Evolutionary conservation across 106 monocot genomes (phyloP).

Genomic region (Apostasia ramifera): DNA sequence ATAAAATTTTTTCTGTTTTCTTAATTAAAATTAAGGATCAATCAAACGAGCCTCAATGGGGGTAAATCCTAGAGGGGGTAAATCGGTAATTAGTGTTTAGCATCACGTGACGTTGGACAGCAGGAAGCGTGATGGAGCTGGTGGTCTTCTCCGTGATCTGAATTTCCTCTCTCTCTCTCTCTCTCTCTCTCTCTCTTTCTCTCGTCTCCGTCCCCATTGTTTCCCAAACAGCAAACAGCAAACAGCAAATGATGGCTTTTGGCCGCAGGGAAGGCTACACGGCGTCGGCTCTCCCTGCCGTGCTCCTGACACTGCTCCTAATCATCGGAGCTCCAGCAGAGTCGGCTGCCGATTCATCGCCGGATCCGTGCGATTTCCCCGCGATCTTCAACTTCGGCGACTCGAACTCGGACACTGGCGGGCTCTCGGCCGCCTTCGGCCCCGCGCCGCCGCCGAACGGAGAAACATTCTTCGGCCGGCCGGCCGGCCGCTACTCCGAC

Average conservation of each 20-base stretch:
- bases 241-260: background rate
- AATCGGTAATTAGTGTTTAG: too few relatives aligned
- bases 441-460: slow-evolving; percentile 30
- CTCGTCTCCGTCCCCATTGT: too few relatives aligned
- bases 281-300: background rate
- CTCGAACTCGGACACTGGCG: slow-evolving; percentile 38
- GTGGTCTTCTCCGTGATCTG: too few relatives aligned
- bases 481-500: slow-evolving; percentile 25
- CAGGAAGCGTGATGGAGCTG: fast-evolving
- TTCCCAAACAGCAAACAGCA: too few relatives aligned
- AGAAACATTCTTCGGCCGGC: slow-evolving; percentile 26
- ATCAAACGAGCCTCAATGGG: too few relatives aligned
- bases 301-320: background rate
- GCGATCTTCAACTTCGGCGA: slow-evolving; percentile 35
- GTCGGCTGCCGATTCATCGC: background rate
- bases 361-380: slow-evolving; percentile 12
- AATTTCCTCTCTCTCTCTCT: too few relatives aligned
- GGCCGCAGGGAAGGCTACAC: background rate
- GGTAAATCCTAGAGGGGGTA: too few relatives aligned
- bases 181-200: too few relatives aligned
- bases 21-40: too few relatives aligned
- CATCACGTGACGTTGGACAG: too few relatives aligned
- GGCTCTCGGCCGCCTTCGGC: slow-evolving; percentile 27
- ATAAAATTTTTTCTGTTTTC: too few relatives aligned
- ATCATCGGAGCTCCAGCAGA: background rate